phyloP scores from a whole-genome alignment of 129 eudicot genomes.

The Dittrichia graveolens region DNA sequence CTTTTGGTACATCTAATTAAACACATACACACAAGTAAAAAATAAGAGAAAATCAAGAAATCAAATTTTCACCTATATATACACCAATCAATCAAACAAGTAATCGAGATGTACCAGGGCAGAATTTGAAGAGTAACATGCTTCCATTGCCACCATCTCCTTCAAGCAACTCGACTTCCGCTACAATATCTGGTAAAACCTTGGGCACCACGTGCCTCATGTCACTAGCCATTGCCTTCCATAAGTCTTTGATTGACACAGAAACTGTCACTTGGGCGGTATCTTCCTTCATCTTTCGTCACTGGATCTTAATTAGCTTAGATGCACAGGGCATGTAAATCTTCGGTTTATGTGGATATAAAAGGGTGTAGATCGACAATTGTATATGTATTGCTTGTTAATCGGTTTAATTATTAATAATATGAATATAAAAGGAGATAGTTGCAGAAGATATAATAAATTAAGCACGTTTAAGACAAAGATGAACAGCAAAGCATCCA shows the following conservation, averaged over 20 bases:
- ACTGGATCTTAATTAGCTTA: background rate
- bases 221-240: slow-evolving; percentile 41
- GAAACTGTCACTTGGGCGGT: slow-evolving; percentile 34
- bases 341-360: background rate
- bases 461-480: background rate
- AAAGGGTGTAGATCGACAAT: background rate
- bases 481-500: slow-evolving; percentile 1
- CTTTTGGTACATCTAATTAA: slow-evolving; percentile 26
- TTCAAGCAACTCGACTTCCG: slow-evolving; percentile 35
- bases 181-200: slow-evolving; percentile 29
- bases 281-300: slow-evolving; percentile 33
- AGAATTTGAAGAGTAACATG: slow-evolving; percentile 43
- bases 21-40: background rate
- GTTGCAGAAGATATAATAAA: slow-evolving; percentile 16
- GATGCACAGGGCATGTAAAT: background rate
- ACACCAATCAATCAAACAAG: background rate
- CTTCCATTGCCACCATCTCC: slow-evolving; percentile 55
- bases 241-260: slow-evolving; percentile 35
- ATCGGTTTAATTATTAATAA: too few species aligned
- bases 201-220: slow-evolving; percentile 9
- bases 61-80: too few species aligned
- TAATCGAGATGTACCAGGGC: slow-evolving; percentile 29
- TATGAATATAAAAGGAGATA: slow-evolving; percentile 8
- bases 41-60: background rate
- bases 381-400: too few species aligned